These are phyloP conservation scores for Phlebiopsis gigantea DNA, from an alignment of 768 basidiomycete genomes.

Conservation along the genomic window DNA sequence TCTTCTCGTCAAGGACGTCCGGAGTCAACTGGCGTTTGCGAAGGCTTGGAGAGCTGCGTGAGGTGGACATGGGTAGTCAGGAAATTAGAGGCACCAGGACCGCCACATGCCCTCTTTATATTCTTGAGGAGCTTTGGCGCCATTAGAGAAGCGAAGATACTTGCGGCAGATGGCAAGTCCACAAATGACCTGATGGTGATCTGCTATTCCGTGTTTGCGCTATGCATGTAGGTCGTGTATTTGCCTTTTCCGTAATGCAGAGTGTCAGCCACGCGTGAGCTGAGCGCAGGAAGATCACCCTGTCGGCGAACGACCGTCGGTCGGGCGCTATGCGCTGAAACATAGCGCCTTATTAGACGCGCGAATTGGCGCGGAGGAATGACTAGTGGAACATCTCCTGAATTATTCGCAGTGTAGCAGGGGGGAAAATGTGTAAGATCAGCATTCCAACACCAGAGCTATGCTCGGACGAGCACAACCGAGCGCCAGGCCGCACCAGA, in stretches of 20 bases:
- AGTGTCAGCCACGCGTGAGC: not conserved
- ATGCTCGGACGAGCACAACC: not conserved
- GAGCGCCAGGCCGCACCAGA: not conserved
- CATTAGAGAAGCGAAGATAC: not conserved
- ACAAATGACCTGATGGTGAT: not conserved
- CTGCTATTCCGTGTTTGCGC: not conserved
- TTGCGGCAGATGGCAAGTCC: constrained; percentile 3
- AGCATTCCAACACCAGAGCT: not conserved
- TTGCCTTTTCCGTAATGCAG: not conserved
- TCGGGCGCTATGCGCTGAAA: not conserved
- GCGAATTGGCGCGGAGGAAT: not conserved
- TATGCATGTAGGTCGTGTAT: not conserved
- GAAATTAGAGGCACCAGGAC: not conserved
- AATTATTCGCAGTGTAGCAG: not conserved
- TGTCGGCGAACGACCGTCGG: not conserved
- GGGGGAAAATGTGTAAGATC: not conserved
- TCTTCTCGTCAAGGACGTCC: constrained; percentile 1
- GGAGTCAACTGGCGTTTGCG: constrained; percentile 19
- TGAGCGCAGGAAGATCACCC: not conserved
- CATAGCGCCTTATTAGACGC: not conserved
- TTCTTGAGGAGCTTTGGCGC: not conserved
- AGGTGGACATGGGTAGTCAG: constrained; percentile 8
- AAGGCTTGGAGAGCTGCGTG: constrained; percentile 13
- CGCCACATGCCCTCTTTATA: constrained; percentile 3
- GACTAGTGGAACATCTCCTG: not conserved